Percentiles rank a stretch among this genome's conserved stretches.
phyloP scores from a whole-genome alignment of 2,329 filamentous ascomycete genomes.

The Aureobasidium sp. region DNA sequence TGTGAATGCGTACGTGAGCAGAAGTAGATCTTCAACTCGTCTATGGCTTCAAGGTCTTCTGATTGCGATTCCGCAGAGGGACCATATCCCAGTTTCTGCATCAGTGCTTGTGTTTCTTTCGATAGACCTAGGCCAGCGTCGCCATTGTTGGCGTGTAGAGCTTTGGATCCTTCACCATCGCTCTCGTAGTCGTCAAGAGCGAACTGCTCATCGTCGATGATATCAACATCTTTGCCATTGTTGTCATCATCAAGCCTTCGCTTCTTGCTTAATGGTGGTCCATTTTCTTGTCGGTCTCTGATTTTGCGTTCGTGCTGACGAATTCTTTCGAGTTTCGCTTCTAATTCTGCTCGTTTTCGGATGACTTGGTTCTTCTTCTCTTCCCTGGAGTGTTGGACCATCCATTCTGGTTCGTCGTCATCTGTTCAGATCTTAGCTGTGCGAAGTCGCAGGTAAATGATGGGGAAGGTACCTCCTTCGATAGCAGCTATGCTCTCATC shows the following conservation, averaged over 20 bases:
- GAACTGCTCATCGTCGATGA: slow-evolving; percentile 57
- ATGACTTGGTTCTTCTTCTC: slow-evolving; percentile 62
- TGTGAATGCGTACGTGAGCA: slow-evolving; percentile 92
- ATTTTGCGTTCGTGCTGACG: slow-evolving; percentile 56
- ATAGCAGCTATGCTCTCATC: slow-evolving; percentile 46
- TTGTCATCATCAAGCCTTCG: slow-evolving; percentile 27
- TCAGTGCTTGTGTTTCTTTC: slow-evolving; percentile 65
- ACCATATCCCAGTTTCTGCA: slow-evolving; percentile 49
- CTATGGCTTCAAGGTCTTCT: slow-evolving; percentile 48
- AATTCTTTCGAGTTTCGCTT: slow-evolving; percentile 60
- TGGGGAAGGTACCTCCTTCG: slow-evolving; percentile 30
- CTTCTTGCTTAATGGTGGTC: slow-evolving; percentile 45
- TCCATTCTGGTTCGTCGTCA: slow-evolving; percentile 75
- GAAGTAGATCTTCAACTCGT: slow-evolving; percentile 80
- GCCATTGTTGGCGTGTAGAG: slow-evolving; percentile 19
- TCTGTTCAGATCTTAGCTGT: slow-evolving; percentile 25
- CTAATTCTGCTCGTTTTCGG: slow-evolving; percentile 62
- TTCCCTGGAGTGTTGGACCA: slow-evolving; percentile 67
- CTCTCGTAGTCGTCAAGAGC: slow-evolving; percentile 69
- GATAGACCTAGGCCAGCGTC: slow-evolving; percentile 48
- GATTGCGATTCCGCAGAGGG: slow-evolving; percentile 28
- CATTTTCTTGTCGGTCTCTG: slow-evolving; percentile 43
- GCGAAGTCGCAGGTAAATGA: too few species aligned
- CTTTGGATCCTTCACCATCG: slow-evolving; percentile 44
- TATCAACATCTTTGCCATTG: slow-evolving; percentile 19